A percentile compares a stretch with the other conserved stretches of the same genome.
Evolutionary conservation across 1,139 yeast species (phyloP).

Genomic region (Suhomyces guaymorum): DNA sequence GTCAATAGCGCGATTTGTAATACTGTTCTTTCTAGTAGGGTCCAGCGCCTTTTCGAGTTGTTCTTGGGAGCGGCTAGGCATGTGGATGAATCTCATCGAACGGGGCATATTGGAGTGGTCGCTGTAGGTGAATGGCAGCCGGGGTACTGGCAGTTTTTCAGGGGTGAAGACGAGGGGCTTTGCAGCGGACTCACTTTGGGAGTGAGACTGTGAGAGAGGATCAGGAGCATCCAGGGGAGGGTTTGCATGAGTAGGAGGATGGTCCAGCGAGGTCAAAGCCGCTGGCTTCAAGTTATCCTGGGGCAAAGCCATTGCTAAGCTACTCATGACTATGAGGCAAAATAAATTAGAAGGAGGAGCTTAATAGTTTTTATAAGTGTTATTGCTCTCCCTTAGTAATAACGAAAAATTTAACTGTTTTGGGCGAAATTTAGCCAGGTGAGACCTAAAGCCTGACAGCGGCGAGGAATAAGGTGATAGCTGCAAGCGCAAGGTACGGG

Average conservation of each 20-base stretch:
- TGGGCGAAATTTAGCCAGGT: conserved; percentile 3
- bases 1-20: conserved; percentile 8
- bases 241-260: too few relatives aligned
- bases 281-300: conserved; percentile 1
- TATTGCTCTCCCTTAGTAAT: conserved; percentile 4
- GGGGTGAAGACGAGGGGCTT: too few relatives aligned
- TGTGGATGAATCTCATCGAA: conserved; percentile 43
- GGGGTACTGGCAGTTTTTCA: conserved; percentile 1
- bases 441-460: neutral
- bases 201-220: too few relatives aligned
- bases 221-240: too few relatives aligned
- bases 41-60: conserved; percentile 36
- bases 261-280: too few relatives aligned
- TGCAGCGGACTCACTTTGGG: too few relatives aligned
- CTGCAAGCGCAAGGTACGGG: conserved; percentile 1
- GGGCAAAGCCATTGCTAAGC: conserved; percentile 7
- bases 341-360: too few relatives aligned
- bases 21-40: conserved; percentile 36
- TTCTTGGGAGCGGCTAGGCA: conserved; percentile 39
- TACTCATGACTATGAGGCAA: conserved; percentile 3
- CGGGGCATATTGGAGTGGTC: conserved; percentile 21
- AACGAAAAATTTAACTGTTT: conserved; percentile 8
- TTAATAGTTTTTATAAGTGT: conserved; percentile 4
- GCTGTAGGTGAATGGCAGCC: conserved; percentile 12
- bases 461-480: conserved; percentile 3